Conservation (phyloP, 345 rosid species). For the Ricinus communis region DNA sequence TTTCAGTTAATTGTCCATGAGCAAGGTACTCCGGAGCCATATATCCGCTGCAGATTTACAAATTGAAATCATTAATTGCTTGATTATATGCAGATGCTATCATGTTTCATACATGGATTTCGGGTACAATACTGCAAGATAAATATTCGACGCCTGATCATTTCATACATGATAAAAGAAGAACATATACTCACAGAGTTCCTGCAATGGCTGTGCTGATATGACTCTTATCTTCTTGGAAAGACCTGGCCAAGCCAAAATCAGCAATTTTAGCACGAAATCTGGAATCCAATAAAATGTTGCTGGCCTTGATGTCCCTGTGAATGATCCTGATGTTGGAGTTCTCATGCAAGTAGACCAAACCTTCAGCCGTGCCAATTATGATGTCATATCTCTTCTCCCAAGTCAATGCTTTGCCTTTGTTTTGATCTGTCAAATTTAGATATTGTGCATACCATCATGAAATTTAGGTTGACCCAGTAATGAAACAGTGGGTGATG, state of each 20-base stretch:
- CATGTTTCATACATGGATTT: neutral
- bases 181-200: constrained; percentile 63
- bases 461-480: neutral
- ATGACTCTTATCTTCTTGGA: constrained; percentile 86
- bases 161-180: neutral
- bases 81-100: neutral
- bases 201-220: constrained; percentile 98
- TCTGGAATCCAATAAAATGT: constrained; percentile 71
- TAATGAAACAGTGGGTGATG: neutral
- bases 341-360: constrained; percentile 79
- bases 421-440: constrained; percentile 50
- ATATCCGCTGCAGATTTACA: constrained; percentile 62
- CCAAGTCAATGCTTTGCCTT: constrained; percentile 68
- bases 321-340: constrained; percentile 69
- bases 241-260: constrained; percentile 91
- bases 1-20: constrained; percentile 90
- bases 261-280: constrained; percentile 92
- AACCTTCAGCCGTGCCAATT: constrained; percentile 85
- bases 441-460: constrained; percentile 2
- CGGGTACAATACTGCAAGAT: neutral
- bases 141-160: too few relatives aligned
- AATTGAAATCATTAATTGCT: constrained; percentile 2
- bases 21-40: constrained; percentile 97
- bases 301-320: constrained; percentile 91
- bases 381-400: constrained; percentile 58